Evolutionary conservation across 1,284 basidiomycete species (phyloP), one percentile per base, ranked within the genome.

Genomic region (Leccinum griseonigrum): DNA sequence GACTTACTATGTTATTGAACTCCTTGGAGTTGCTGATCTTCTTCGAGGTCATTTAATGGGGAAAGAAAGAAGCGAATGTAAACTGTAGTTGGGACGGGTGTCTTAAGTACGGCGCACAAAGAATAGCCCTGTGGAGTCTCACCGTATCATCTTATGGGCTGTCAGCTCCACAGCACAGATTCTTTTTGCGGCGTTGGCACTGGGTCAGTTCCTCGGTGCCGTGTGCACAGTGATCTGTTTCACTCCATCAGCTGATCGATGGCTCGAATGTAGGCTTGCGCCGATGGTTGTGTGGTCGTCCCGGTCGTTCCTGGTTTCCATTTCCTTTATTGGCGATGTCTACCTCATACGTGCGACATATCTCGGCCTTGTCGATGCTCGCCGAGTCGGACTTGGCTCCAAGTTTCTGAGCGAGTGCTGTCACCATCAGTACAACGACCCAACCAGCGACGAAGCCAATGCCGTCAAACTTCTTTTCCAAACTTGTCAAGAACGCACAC

Each of bases 401-500:
- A 22, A 22, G 22, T 22, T 22, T 22, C 22, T 22, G 22, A 22
- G 22, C 22, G 22, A 22, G 22, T 22, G 38, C 43, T 46, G 43
- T 13, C 58, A 34, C 48, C 53, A 13, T 52, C 51, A 22, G 22
- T 16, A 50, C 50, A 18, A 61, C 53, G n/a, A 34, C 36, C 36
- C 36, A 38, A 16, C 36, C 14, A 14, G 14, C 8, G 11, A 7
- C 2, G 13, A 9, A 22, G 10, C 14, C n/a, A 16, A 83, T 84
- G 82, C 78, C 82, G 2, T 77, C 83, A 16, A 80, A 71, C 60
- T 84, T 84, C 66, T 71, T 84, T 54, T 74, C 80, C 56, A 84
- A 83, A 69, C 75, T 84, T 52, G 81, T 82, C 59, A 82, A 77
- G 61, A 73, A 71, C 43, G 63, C 70, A 0, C 64, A 60, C 2